A percentile compares a stretch with the other conserved stretches of the same genome.
Conservation (phyloP, 2,329 filamentous ascomycete species). For the Hymenotorrendiella dingleyae region DNA sequence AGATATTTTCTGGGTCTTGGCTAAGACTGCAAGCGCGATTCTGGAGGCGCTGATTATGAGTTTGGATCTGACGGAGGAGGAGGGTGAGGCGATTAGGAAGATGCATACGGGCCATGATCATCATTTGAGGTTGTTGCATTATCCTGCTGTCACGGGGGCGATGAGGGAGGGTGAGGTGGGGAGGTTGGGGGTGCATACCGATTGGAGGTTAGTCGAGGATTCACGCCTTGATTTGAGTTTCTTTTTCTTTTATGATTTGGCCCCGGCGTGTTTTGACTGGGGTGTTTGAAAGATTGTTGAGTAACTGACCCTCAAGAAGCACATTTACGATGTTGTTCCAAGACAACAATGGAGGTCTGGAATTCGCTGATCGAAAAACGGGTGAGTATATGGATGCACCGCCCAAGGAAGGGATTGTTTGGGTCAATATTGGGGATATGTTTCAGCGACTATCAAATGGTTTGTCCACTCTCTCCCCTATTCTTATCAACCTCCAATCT, state of each 20-base stretch:
- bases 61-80: not conserved
- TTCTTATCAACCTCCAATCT: not conserved
- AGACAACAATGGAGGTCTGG: not conserved
- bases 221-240: too few species aligned
- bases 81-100: not conserved
- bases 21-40: not conserved
- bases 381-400: not conserved
- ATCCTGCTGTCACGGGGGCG: not conserved
- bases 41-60: slow-evolving; percentile 3
- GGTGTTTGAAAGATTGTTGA: too few species aligned
- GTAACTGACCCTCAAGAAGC: not conserved
- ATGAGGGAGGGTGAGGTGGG: not conserved
- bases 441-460: slow-evolving; percentile 1
- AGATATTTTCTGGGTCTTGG: not conserved
- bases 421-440: slow-evolving; percentile 4
- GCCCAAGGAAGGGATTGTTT: not conserved
- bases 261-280: too few species aligned
- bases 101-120: slow-evolving; percentile 1
- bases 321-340: slow-evolving; percentile 3
- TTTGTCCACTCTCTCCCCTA: not conserved
- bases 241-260: too few species aligned
- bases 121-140: not conserved
- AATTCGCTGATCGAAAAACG: slow-evolving; percentile 1
- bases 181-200: not conserved
- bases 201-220: slow-evolving; percentile 4